Conservation (phyloP, 768 basidiomycete genomes). For the Amanita polypyramis region DNA sequence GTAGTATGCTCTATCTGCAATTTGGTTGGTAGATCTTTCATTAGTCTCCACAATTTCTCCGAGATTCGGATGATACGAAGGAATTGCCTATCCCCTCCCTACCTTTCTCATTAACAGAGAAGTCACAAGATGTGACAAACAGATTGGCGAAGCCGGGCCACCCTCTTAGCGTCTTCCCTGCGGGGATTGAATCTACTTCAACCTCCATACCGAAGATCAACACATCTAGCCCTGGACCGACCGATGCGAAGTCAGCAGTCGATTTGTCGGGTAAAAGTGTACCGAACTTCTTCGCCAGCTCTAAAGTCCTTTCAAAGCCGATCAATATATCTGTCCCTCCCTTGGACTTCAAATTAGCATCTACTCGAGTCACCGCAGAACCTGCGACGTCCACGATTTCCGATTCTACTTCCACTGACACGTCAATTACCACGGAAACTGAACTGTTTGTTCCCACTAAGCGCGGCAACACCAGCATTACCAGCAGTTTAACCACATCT, state of each 20-base stretch:
- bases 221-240: too few relatives aligned
- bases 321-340: constrained; percentile 19
- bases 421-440: neutral
- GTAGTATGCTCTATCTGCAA: constrained; percentile 14
- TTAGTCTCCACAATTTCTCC: constrained; percentile 17
- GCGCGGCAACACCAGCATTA: too few relatives aligned
- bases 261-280: constrained; percentile 16
- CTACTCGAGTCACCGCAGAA: neutral
- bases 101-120: constrained; percentile 53
- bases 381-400: neutral
- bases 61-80: constrained; percentile 35
- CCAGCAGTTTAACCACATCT: neutral
- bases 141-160: neutral
- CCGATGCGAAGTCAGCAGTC: neutral
- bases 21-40: neutral
- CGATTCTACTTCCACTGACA: neutral
- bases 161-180: neutral
- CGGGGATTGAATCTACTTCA: neutral
- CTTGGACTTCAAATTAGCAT: constrained; percentile 11
- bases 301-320: constrained; percentile 34
- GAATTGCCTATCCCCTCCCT: constrained; percentile 57
- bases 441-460: neutral
- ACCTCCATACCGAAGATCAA: neutral
- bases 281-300: constrained; percentile 58
- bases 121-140: neutral